Percentiles rank a stretch among this genome's conserved stretches.
phyloP scores from a whole-genome alignment of 192 early-diverging fungal genomes.

The Coemansia sp. region DNA sequence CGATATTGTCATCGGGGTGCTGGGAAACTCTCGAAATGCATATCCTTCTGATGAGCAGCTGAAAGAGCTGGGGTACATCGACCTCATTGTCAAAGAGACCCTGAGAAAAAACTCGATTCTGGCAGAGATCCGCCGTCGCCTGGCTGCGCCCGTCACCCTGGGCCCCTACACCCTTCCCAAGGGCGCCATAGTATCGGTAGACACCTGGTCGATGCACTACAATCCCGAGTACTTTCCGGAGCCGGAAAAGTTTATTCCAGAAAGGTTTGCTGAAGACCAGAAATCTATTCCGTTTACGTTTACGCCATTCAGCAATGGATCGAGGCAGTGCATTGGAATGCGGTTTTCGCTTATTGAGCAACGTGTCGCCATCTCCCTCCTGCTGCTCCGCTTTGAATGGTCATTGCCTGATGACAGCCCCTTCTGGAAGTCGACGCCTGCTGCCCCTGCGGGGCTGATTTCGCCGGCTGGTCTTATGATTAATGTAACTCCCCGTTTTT shows the following conservation, averaged over 20 bases:
- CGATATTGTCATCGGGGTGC: conserved; percentile 50
- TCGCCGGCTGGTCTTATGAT: conserved; percentile 42
- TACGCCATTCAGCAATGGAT: conserved; percentile 59
- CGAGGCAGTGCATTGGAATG: conserved; percentile 59
- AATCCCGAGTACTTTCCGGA: conserved; percentile 46
- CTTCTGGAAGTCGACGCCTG: conserved; percentile 27
- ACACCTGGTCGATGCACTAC: conserved; percentile 52
- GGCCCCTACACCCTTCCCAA: conserved; percentile 44
- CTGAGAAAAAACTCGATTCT: conserved; percentile 52
- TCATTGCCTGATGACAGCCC: conserved; percentile 41
- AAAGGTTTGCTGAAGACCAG: conserved; percentile 51
- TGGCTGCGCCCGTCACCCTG: conserved; percentile 40
- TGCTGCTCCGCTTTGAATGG: conserved; percentile 51
- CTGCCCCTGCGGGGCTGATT: conserved; percentile 43
- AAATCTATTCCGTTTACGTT: conserved; percentile 42
- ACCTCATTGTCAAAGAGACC: conserved; percentile 55
- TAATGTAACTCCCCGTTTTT: conserved; percentile 1
- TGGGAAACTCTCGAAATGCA: conserved; percentile 57
- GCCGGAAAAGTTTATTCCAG: conserved; percentile 49
- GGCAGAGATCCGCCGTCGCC: conserved; percentile 46
- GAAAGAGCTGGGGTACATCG: conserved; percentile 55
- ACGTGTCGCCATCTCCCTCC: conserved; percentile 57
- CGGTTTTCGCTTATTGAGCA: conserved; percentile 63
- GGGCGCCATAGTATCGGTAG: conserved; percentile 41
- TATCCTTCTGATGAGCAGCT: conserved; percentile 55